Base-by-base conservation (phyloP, 495 filamentous ascomycete genomes). In the Mytilinidion resinicola region DNA sequence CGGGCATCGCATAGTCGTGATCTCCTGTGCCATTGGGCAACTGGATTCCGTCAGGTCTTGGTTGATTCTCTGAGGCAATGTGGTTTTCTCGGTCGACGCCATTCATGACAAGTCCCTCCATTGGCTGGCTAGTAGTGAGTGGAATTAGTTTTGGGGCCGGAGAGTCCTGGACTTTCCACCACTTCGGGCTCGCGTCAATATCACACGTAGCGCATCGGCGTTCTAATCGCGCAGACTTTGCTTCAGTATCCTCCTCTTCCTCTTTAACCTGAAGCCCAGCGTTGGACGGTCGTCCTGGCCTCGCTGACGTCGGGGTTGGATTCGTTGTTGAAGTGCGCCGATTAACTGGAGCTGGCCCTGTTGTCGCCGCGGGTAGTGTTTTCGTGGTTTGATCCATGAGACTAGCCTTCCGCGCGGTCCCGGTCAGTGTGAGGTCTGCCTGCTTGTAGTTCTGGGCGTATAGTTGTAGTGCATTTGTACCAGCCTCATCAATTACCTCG, bases 401-500 rank as follows among this genome's bases (percentile, higher is more conserved):
- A 34, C 81, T 84, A 19, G 95, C 92, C 68, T 96, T 96, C 19
- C 93, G 85, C 42, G 91, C 86, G 15, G 93, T 96, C 19, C 92
- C 92, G 8, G 91, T 96, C 53, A 96, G 72, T 15, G 87, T 81
- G 19, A 92, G 78, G 64, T 99, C 93, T 17, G 92, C 91, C 70
- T 97, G 92, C 73, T 97, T 99, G 77, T 89, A 96, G 42, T 86
- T 91, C 52, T 81, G 81, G 25, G 85, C 86, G 67, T 86, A 99
- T 10, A 92, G 77, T 69, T 96, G 91, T 15, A 99, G 75, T 14
- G 88, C 92, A 59, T 84, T 95, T 63, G 78, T 72, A 33, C 80
- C 82, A 14, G 69, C 73, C 25, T 84, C 77, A 43, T 69, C 71
- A 52, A 84, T 83, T 8, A 85, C 79, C 55, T 98, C 91, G 61